Evolutionary conservation across 768 basidiomycete genomes (phyloP), one percentile per base, ranked within the genome.

Genomic region (Podaxis mareebaensis): DNA sequence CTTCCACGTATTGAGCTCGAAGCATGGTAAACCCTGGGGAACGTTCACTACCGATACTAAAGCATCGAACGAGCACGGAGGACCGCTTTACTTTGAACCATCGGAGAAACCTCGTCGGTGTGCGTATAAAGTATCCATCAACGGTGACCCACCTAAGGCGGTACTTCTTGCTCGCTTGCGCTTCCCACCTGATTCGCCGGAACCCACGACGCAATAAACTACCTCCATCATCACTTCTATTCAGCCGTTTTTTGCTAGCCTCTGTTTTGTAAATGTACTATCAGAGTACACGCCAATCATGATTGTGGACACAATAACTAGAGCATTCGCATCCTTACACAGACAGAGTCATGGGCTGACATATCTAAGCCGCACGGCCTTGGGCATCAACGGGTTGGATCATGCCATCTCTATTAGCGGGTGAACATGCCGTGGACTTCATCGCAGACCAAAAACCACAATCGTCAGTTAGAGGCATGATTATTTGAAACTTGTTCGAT

Each of bases 21-120:
- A 74, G 61, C 68, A 70, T 33, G 86, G 87, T 3, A 81, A 85
- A 49, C 83, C 86, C 1, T 95, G 92, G 92, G 92, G 92, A 6
- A 80, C 81, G 15, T 92, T 91, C 71, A 84, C 85, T 2, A 82
- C 84, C 54, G 83, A 88, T 71, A 81, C 78, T 0, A 79, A 83
- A 13, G 68, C 78, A 8, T 69, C 77, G 10, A 73, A 73, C 3
- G 79, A 78, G 40, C 73, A 63, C 11, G 61, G 48, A 20, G 61
- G 61, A 20, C 61, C 61, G 33, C 46, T 39, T 49, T 63, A 63
- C 6, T 30, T 20, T 39, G 61, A 63, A n/a, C 22, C 61, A 17
- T 40, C 46, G 42, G 46, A 49, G 33, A 55, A 55, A 36, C 46
- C 53, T 11, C 46, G 38, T 8, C 61, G 49, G 24, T 63, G 61